Base-by-base conservation (phyloP, 2,329 filamentous ascomycete genomes). In the Exophiala sp. region DNA sequence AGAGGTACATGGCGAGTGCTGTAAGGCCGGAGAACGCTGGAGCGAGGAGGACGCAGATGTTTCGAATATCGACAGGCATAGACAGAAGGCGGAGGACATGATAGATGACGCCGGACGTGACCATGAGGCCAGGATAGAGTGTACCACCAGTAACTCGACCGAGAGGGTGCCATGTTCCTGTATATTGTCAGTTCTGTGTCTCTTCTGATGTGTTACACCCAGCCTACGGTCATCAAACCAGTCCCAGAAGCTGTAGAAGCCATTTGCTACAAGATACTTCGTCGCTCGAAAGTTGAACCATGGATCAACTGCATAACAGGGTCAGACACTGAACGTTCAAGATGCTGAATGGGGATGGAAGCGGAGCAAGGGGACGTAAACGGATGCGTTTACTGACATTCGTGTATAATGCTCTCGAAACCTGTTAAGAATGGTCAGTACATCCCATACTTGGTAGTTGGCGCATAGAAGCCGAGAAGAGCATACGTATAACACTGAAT, bases 271-370 rank as follows among this genome's bases (percentile, higher is more conserved):
- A 52, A 99, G 83, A 69, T 99, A 97, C 75, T 97, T 97, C 52
- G 94, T 97, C 63, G 94, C 94, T 73, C 94, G 83, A 76, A 99
- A 99, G 76, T 99, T 99, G 79, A 99, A 99, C 94, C 94, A 99
- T 34, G 94, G 94, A 75, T 99, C 94, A 76, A 99, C 92, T 99
- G 69, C 41, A 68, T 47, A 39, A 62, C 48, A 33, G 63, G 46
- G 65, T 64, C 58, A 68, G 63, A 63, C 49, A 62, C 58, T 38
- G 4, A 16, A 38, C 10, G 11, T 10, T 38, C 11, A 5, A 12
- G 16, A 18, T 18, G 16, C 16, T 18, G 16, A 16, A 38, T 12
- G 35, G 5, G 14, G 41, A 32, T 14, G 54, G 18, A 21, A 40
- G 34, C 36, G n/a, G 29, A 20, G 38, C 21, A 51, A 41, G 20